Evolutionary conservation across 768 basidiomycete genomes (phyloP).

Genomic region (Lentinula edodes): DNA sequence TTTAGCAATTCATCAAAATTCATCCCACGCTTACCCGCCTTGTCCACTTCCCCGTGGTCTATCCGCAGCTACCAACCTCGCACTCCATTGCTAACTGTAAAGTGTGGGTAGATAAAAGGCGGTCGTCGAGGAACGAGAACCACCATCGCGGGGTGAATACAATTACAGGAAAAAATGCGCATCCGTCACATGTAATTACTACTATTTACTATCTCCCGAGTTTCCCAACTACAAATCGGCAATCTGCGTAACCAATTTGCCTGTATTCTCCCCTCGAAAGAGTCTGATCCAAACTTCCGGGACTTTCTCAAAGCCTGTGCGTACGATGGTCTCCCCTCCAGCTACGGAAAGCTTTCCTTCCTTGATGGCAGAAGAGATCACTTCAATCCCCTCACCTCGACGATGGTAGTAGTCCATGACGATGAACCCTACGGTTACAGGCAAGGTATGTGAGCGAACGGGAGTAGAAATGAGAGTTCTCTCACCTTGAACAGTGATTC

Average conservation of each 20-base stretch:
- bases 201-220: not conserved
- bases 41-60: not conserved
- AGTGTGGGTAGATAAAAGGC: too few relatives aligned
- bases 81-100: too few relatives aligned
- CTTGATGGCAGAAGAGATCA: not conserved
- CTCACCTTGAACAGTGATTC: not conserved
- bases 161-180: not conserved
- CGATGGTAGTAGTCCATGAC: not conserved
- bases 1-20: not conserved
- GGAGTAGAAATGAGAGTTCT: not conserved
- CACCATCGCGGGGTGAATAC: not conserved
- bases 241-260: not conserved
- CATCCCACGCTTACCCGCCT: not conserved
- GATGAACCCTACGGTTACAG: not conserved
- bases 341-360: not conserved
- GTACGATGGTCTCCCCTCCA: not conserved
- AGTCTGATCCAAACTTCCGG: not conserved
- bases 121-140: too few relatives aligned
- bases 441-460: not conserved
- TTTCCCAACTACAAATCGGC: not conserved
- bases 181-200: not conserved
- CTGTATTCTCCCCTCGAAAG: slow-evolving; percentile 2
- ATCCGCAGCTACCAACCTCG: not conserved
- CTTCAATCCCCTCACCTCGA: not conserved
- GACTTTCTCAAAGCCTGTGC: not conserved